Conservation (phyloP, 352 stramenopile genomes). For the Blastocystis sp. region DNA sequence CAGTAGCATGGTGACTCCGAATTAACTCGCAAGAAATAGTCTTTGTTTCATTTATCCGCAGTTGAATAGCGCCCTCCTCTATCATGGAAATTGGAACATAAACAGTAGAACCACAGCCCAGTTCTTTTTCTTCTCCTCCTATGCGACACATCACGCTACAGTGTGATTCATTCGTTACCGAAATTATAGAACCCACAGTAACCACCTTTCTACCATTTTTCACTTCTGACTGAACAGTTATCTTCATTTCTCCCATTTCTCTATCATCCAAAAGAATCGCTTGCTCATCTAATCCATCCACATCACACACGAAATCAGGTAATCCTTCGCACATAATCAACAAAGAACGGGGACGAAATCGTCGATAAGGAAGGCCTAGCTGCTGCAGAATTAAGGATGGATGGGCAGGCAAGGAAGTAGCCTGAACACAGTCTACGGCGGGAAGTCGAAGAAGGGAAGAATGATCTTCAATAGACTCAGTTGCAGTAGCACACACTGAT, state of each 20-base stretch:
- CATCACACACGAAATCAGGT: not conserved
- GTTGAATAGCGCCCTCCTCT: not conserved
- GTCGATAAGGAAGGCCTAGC: not conserved
- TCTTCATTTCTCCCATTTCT: not conserved
- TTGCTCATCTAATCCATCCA: not conserved
- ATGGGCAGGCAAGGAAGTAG: constrained; percentile 17
- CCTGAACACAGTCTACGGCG: not conserved
- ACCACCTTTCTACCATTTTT: not conserved
- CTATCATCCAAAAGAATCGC: not conserved
- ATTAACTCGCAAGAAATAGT: not conserved
- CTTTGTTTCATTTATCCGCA: not conserved
- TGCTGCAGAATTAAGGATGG: constrained; percentile 26
- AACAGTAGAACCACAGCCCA: not conserved
- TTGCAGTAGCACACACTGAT: not conserved
- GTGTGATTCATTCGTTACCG: not conserved
- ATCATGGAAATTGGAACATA: not conserved
- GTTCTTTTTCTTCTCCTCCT: constrained; percentile 45
- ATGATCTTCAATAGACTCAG: not conserved
- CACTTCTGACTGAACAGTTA: not conserved
- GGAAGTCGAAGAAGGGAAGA: not conserved
- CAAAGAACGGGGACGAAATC: not conserved
- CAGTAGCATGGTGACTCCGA: not conserved
- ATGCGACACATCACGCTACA: not conserved
- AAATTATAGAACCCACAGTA: not conserved
- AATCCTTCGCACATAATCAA: not conserved